Percentiles rank a stretch among this genome's conserved stretches.
phyloP scores from a whole-genome alignment of 768 basidiomycete species.

The Tephrocybe rancida region DNA sequence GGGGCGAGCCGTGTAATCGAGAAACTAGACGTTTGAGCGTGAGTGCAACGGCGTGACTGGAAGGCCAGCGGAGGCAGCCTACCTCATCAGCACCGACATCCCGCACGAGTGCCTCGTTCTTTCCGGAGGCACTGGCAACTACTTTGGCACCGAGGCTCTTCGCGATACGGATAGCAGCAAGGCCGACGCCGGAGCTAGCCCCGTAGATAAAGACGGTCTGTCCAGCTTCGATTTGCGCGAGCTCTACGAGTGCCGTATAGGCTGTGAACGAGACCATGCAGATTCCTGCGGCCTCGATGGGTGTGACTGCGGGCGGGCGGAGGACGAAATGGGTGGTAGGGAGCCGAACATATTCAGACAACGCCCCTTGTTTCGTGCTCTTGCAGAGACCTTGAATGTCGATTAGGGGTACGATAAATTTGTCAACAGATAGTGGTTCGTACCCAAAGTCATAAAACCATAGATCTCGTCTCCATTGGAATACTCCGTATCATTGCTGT shows the following conservation, averaged over 20 bases:
- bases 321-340: slow-evolving; percentile 27
- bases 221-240: slow-evolving; percentile 39
- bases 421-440: background rate
- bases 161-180: slow-evolving; percentile 58
- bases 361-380: slow-evolving; percentile 42
- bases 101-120: slow-evolving; percentile 50
- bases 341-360: slow-evolving; percentile 48
- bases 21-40: slow-evolving; percentile 29
- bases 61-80: background rate
- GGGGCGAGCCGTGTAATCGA: slow-evolving; percentile 49
- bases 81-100: slow-evolving; percentile 57
- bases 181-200: slow-evolving; percentile 55
- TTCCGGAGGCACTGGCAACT: slow-evolving; percentile 49
- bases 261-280: slow-evolving; percentile 50
- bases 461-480: slow-evolving; percentile 53
- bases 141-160: slow-evolving; percentile 53
- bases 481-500: slow-evolving; percentile 44
- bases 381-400: slow-evolving; percentile 3
- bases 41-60: background rate
- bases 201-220: slow-evolving; percentile 60
- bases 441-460: slow-evolving; percentile 37
- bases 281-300: slow-evolving; percentile 52
- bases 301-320: slow-evolving; percentile 42
- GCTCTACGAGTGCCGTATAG: slow-evolving; percentile 40
- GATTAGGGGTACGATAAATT: background rate